phyloP scores from a whole-genome alignment of 176 grass and related monocot species.

The Oryza punctata region DNA sequence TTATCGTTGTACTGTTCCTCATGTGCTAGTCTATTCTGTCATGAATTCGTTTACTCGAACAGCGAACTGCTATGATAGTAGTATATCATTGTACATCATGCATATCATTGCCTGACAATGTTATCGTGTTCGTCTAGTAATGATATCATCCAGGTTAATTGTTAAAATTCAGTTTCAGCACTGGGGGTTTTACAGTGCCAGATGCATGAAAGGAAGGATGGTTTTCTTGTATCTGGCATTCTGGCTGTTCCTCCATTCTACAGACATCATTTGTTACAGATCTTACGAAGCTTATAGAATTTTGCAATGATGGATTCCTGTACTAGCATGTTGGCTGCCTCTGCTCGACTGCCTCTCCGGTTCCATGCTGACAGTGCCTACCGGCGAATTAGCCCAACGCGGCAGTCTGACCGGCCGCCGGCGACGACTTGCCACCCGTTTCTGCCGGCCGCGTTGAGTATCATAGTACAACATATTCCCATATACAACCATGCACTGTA shows the following conservation, averaged over 20 bases:
- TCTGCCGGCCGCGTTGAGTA: no score
- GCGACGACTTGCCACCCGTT: no score
- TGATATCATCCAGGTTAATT: conserved; percentile 15
- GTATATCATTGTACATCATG: conserved; percentile 37
- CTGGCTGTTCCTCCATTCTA: neutral
- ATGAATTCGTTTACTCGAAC: conserved; percentile 25
- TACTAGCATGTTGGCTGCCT: no score
- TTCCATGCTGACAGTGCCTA: neutral
- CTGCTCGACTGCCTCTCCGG: no score
- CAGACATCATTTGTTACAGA: no score
- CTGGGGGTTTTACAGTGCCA: neutral
- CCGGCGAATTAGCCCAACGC: neutral
- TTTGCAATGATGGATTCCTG: no score
- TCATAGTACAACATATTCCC: no score
- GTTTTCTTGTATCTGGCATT: neutral
- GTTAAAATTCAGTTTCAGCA: neutral
- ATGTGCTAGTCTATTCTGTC: conserved; percentile 37
- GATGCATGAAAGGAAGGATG: no score
- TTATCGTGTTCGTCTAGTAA: conserved; percentile 38
- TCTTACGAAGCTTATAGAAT: no score
- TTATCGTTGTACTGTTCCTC: conserved; percentile 25
- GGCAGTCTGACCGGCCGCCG: neutral
- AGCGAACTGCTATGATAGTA: conserved; percentile 7
- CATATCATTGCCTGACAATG: conserved; percentile 23
- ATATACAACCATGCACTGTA: neutral